phyloP scores from a whole-genome alignment of 73 alveolate genomes.

The Blepharisma japonicum region DNA sequence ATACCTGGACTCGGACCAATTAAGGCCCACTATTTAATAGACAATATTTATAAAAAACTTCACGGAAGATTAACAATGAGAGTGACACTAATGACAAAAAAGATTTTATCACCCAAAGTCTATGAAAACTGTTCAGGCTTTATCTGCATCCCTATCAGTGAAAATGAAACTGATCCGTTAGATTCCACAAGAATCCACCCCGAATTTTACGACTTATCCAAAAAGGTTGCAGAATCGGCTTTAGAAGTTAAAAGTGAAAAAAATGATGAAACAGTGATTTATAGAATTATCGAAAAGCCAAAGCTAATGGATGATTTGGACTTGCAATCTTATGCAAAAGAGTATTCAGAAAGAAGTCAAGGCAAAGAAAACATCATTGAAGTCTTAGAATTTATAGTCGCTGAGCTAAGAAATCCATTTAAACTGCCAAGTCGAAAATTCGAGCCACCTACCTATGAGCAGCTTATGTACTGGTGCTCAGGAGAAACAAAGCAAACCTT shows the following conservation, averaged over 20 bases:
- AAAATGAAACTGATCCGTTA: slow-evolving; percentile 42
- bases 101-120: slow-evolving; percentile 29
- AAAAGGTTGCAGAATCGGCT: slow-evolving; percentile 46
- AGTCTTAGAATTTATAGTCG: slow-evolving; percentile 53
- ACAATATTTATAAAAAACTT: slow-evolving; percentile 28
- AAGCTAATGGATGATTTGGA: slow-evolving; percentile 56
- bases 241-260: slow-evolving; percentile 49
- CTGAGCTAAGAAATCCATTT: slow-evolving; percentile 75
- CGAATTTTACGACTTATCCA: slow-evolving; percentile 55
- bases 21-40: slow-evolving; percentile 69
- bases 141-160: slow-evolving; percentile 36
- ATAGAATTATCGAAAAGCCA: slow-evolving; percentile 58
- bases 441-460: slow-evolving; percentile 44
- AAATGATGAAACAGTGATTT: slow-evolving; percentile 50
- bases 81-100: slow-evolving; percentile 35
- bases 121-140: slow-evolving; percentile 43
- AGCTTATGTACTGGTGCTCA: slow-evolving; percentile 68
- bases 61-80: slow-evolving; percentile 33
- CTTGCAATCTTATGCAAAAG: slow-evolving; percentile 51
- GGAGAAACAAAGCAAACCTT: slow-evolving; percentile 71
- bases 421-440: slow-evolving; percentile 37
- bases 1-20: slow-evolving; percentile 82
- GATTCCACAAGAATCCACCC: slow-evolving; percentile 85
- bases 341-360: slow-evolving; percentile 28
- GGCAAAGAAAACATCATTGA: slow-evolving; percentile 52